Evolutionary conservation across 2,329 filamentous ascomycete species (phyloP), one percentile per base, ranked within the genome.

Genomic region (Amauroascus niger): DNA sequence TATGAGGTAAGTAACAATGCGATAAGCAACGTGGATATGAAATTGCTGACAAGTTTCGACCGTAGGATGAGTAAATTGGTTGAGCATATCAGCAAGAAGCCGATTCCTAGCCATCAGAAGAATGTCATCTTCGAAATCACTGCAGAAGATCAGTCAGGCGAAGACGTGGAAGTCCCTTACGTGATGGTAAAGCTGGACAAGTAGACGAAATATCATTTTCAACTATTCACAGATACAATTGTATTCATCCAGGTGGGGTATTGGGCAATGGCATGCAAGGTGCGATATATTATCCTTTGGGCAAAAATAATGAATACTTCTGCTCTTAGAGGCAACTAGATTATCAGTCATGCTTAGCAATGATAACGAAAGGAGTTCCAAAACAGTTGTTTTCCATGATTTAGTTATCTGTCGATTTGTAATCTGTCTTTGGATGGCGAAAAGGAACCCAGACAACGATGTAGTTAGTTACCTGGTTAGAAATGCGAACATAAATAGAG

Each of bases 51-150:
- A 61, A 69, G 61, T 71, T 60, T 53, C 56, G 16, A 30, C 9
- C 47, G 40, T 53, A 95, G 89, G 73, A 80, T 97, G 72, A 95
- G 88, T 72, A 77, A 91, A 67, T 78, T 98, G 48, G 85, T 95
- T 4, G 88, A 91, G 72, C 81, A 80, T 44, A 86, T 98, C 59
- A 94, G 88, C 57, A 95, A 91, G 78, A 96, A 95, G 76, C 79
- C 84, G 1, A 85, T 98, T 55, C 91, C 93, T 0, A 79, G 81
- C 3, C 91, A 97, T 67, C 88, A 95, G 74, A 93, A 87, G 77
- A 91, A 95, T 64, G 81, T 97, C 58, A 96, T 97, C 63, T 94
- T 97, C 66, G 93, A 97, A 75, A 86, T 96, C 60, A 94, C 93
- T 6, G 88, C 86, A 0, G 91, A 97, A 68, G 93, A 97, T 66